phyloP scores from a whole-genome alignment of 345 rosid genomes.

The Eucalyptus cloeziana region DNA sequence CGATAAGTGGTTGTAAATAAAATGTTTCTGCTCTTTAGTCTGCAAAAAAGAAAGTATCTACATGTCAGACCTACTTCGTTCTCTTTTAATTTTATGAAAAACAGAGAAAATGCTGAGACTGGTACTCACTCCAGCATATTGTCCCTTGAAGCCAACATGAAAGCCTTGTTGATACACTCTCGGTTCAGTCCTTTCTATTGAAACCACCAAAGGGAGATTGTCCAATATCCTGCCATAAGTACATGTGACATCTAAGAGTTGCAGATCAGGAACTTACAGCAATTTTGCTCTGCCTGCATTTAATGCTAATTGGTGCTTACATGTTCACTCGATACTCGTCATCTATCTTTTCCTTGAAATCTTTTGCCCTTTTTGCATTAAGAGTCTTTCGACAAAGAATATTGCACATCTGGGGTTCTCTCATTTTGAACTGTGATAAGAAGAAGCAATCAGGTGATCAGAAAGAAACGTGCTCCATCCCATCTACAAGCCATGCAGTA shows the following conservation, averaged over 20 bases:
- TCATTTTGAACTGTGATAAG: slow-evolving; percentile 66
- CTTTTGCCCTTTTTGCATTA: slow-evolving; percentile 44
- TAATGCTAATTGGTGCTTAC: slow-evolving; percentile 11
- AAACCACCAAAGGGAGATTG: slow-evolving; percentile 68
- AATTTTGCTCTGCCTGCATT: background rate
- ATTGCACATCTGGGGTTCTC: slow-evolving; percentile 61
- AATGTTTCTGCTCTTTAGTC: slow-evolving; percentile 76
- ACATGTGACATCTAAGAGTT: background rate
- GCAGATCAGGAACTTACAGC: background rate
- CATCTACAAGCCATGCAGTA: background rate
- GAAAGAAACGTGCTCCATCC: background rate
- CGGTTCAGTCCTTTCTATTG: slow-evolving; percentile 32
- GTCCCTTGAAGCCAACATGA: slow-evolving; percentile 53
- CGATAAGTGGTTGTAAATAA: slow-evolving; percentile 72
- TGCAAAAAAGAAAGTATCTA: slow-evolving; percentile 9
- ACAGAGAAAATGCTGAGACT: background rate
- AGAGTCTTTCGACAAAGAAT: slow-evolving; percentile 39
- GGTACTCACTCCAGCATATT: slow-evolving; percentile 49
- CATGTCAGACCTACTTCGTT: background rate
- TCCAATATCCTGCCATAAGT: slow-evolving; percentile 51
- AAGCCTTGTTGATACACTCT: slow-evolving; percentile 60
- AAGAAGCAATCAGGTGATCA: background rate
- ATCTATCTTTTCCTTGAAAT: slow-evolving; percentile 67
- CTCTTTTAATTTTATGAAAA: background rate
- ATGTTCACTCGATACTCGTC: slow-evolving; percentile 87